phyloP scores from a whole-genome alignment of 345 rosid species.

The Conringia planisiliqua region DNA sequence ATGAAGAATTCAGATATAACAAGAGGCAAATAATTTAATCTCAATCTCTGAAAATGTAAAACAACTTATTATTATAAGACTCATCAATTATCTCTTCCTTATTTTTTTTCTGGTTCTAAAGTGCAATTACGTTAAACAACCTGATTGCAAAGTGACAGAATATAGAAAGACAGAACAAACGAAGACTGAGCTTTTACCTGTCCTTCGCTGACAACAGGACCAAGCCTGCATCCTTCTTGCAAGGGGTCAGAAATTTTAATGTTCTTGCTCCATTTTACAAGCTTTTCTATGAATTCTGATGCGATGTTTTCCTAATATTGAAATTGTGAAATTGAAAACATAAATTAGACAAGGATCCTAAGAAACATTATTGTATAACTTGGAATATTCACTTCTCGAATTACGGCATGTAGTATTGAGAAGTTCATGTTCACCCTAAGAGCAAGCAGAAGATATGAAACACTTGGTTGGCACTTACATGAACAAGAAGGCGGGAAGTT shows the following conservation, averaged over 20 bases:
- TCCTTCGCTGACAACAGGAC: slow-evolving; percentile 73
- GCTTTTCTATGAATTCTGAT: slow-evolving; percentile 56
- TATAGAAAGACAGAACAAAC: neutral
- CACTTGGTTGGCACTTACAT: slow-evolving; percentile 47
- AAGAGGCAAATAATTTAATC: neutral
- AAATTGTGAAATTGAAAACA: neutral
- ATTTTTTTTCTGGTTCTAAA: neutral
- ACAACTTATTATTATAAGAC: neutral
- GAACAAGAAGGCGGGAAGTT: slow-evolving; percentile 91
- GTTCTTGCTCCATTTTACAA: slow-evolving; percentile 71
- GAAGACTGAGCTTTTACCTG: slow-evolving; percentile 49
- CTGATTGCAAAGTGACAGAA: neutral
- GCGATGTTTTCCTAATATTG: slow-evolving; percentile 68
- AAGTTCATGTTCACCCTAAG: neutral
- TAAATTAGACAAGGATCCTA: neutral
- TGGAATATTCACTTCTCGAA: neutral
- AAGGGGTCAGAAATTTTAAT: slow-evolving; percentile 81
- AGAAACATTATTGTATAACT: neutral
- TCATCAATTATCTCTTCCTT: neutral
- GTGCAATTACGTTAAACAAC: neutral
- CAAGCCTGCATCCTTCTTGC: slow-evolving; percentile 92
- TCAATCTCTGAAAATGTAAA: neutral
- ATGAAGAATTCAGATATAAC: too few relatives aligned
- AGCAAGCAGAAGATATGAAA: slow-evolving; percentile 1
- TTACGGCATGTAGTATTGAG: neutral